phyloP scores from a whole-genome alignment of 2,329 filamentous ascomycete species.

The Eutypella sp. region DNA sequence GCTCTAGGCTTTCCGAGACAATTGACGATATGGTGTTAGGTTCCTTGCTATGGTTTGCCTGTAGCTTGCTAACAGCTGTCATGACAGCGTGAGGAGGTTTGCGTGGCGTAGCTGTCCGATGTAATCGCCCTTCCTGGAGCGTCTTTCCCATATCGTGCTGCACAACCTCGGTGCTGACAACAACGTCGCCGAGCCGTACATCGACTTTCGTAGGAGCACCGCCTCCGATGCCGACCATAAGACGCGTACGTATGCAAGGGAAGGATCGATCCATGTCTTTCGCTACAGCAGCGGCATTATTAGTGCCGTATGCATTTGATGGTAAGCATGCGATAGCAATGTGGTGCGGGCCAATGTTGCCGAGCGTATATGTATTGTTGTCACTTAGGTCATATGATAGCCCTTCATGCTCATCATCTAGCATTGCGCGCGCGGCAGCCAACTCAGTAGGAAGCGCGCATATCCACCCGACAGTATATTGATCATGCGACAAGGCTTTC shows the following conservation, averaged over 20 bases:
- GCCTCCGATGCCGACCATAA: constrained; percentile 25
- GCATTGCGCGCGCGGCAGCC: constrained; percentile 22
- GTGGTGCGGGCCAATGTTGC: constrained; percentile 11
- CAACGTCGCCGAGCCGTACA: constrained; percentile 23
- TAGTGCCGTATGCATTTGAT: constrained; percentile 8
- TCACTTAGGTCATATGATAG: constrained; percentile 7
- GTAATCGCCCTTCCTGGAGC: not conserved
- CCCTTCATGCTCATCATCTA: constrained; percentile 23
- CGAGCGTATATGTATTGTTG: constrained; percentile 18
- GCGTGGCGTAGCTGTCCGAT: constrained; percentile 1
- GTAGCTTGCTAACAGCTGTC: constrained; percentile 2
- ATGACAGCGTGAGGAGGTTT: not conserved
- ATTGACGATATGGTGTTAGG: not conserved
- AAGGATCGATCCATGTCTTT: constrained; percentile 13
- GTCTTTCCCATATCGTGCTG: constrained; percentile 12
- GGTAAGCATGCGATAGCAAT: constrained; percentile 17
- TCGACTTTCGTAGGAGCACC: constrained; percentile 16
- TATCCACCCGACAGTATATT: constrained; percentile 29
- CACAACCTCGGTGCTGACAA: constrained; percentile 12
- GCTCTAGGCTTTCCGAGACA: not conserved
- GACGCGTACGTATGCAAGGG: constrained; percentile 10
- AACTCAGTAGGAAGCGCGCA: constrained; percentile 27
- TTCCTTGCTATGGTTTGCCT: not conserved
- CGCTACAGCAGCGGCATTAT: constrained; percentile 13
- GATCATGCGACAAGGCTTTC: not conserved